These are phyloP conservation scores for Colletotrichum neosansevieriae DNA, from an alignment of 2,329 filamentous ascomycete genomes.

Conservation along the genomic window DNA sequence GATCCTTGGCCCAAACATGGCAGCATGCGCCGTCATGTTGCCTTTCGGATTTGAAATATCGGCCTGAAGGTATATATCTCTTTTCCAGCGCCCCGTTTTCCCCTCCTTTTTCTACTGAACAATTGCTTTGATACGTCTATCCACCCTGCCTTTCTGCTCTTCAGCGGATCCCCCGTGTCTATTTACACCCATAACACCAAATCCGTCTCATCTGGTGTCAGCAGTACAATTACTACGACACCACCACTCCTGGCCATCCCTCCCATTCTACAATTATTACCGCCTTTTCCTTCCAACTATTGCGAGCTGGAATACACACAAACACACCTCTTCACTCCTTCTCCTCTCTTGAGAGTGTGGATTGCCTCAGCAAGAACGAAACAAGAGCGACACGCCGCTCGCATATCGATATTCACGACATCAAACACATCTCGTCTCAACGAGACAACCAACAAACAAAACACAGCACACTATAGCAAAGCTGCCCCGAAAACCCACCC, in stretches of 20 bases:
- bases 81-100: slow-evolving; percentile 30
- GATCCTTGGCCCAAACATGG: slow-evolving; percentile 44
- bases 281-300: background rate
- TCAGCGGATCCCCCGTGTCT: slow-evolving; percentile 31
- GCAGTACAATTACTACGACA: slow-evolving; percentile 19
- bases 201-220: slow-evolving; percentile 21
- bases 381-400: slow-evolving; percentile 8
- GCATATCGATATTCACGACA: slow-evolving; percentile 19
- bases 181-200: slow-evolving; percentile 12
- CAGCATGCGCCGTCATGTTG: slow-evolving; percentile 40
- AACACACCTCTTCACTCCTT: background rate
- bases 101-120: slow-evolving; percentile 24
- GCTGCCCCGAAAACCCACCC: slow-evolving; percentile 18
- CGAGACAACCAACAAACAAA: background rate
- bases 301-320: background rate
- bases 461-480: slow-evolving; percentile 17
- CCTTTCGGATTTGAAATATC: slow-evolving; percentile 40
- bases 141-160: slow-evolving; percentile 24
- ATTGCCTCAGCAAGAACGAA: background rate
- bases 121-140: slow-evolving; percentile 34
- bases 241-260: background rate
- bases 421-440: slow-evolving; percentile 13
- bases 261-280: slow-evolving; percentile 14
- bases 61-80: slow-evolving; percentile 36
- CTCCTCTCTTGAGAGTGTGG: background rate